Percentiles rank a stretch among this genome's conserved stretches.
Conservation (phyloP, 805 yeast species). For the Metschnikowia lochheadii region DNA sequence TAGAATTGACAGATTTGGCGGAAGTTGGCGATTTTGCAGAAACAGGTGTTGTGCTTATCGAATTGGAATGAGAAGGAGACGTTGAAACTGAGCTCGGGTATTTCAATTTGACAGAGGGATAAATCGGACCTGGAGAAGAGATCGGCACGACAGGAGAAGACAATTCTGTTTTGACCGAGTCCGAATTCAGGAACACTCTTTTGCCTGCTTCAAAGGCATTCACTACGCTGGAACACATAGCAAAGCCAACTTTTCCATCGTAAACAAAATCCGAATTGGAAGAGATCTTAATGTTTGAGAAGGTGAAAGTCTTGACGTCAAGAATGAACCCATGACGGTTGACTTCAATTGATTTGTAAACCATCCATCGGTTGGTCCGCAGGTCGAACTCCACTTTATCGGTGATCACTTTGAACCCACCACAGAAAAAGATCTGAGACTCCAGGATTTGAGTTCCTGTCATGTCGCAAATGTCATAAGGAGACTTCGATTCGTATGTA, state of each 20-base stretch:
- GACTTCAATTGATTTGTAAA: conserved; percentile 42
- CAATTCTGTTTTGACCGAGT: neutral
- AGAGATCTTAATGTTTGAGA: conserved; percentile 39
- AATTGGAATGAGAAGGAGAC: neutral
- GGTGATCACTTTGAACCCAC: conserved; percentile 53
- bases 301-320: conserved; percentile 47
- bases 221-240: conserved; percentile 17
- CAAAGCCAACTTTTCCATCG: conserved; percentile 32
- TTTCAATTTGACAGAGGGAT: neutral
- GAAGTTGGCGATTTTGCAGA: conserved; percentile 3
- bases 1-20: neutral
- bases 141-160: neutral
- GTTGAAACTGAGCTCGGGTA: neutral
- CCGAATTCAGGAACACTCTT: neutral
- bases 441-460: conserved; percentile 47
- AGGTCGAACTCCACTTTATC: conserved; percentile 22
- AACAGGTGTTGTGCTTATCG: conserved; percentile 1
- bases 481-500: conserved; percentile 34
- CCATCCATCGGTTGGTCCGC: conserved; percentile 31
- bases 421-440: conserved; percentile 59
- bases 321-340: conserved; percentile 57
- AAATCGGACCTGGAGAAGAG: neutral
- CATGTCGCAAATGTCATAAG: conserved; percentile 51
- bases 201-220: neutral
- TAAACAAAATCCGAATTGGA: conserved; percentile 16